Percentiles rank a stretch among this genome's conserved stretches.
Conservation (phyloP, 768 basidiomycete genomes). For the Kondoa subrosea region DNA sequence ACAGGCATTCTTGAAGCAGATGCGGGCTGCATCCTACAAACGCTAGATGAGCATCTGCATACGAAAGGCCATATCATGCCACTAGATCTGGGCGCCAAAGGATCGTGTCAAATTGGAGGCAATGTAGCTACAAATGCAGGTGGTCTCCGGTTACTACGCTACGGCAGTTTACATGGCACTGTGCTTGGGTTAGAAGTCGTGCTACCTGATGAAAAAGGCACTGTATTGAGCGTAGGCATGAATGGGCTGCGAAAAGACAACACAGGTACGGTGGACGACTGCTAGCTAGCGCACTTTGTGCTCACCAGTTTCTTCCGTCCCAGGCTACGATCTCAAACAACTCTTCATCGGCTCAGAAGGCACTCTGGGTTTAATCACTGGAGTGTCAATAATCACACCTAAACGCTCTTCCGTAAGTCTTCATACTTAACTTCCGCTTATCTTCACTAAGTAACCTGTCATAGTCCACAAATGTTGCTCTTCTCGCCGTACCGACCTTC, state of each 20-base stretch:
- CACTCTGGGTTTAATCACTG: constrained; percentile 87
- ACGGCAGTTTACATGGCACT: constrained; percentile 84
- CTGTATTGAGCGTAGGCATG: constrained; percentile 72
- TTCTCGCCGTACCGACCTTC: constrained; percentile 74
- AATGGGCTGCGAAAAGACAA: constrained; percentile 81
- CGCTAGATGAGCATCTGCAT: constrained; percentile 65
- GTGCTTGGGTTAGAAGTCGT: constrained; percentile 94
- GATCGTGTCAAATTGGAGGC: constrained; percentile 80
- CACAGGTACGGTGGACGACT: constrained; percentile 46
- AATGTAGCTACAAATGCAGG: constrained; percentile 96
- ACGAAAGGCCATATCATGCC: constrained; percentile 91
- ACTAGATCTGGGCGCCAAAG: constrained; percentile 29
- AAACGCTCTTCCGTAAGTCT: constrained; percentile 39
- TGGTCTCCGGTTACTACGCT: constrained; percentile 80
- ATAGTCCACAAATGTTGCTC: constrained; percentile 69
- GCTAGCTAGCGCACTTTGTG: too few species aligned
- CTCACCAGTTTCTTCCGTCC: not conserved
- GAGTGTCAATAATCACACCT: constrained; percentile 83
- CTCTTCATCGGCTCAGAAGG: constrained; percentile 96
- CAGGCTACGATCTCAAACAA: constrained; percentile 95
- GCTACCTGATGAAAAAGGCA: constrained; percentile 62
- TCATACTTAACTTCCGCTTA: not conserved
- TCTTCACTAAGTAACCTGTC: not conserved
- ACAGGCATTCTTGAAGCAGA: constrained; percentile 66
- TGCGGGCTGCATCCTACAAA: constrained; percentile 83